phyloP scores from a whole-genome alignment of 371 early-diverging fungal species.

The Haplosporangium sp. region DNA sequence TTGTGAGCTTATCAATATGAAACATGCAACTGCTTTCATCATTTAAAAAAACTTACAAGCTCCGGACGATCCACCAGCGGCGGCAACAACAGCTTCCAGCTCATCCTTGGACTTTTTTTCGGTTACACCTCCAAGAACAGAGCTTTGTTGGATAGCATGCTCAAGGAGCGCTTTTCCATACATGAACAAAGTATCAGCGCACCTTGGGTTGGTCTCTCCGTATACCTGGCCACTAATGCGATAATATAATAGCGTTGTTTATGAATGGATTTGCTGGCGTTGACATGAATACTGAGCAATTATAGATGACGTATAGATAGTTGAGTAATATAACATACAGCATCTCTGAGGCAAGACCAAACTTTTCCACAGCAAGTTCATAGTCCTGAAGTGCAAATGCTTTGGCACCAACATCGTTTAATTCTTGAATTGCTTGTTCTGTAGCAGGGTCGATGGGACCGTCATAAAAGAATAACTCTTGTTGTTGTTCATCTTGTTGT shows the following conservation, averaged over 20 bases:
- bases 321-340: slow-evolving; percentile 59
- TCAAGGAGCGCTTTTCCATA: slow-evolving; percentile 87
- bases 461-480: slow-evolving; percentile 34
- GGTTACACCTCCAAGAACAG: slow-evolving; percentile 72
- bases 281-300: neutral
- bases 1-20: too few relatives aligned
- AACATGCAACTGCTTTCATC: neutral
- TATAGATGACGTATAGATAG: neutral
- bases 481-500: slow-evolving; percentile 12
- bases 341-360: slow-evolving; percentile 77
- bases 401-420: slow-evolving; percentile 74
- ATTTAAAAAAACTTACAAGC: slow-evolving; percentile 4
- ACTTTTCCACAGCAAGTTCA: slow-evolving; percentile 69
- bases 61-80: slow-evolving; percentile 19
- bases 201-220: slow-evolving; percentile 76
- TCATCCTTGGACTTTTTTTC: slow-evolving; percentile 48
- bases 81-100: slow-evolving; percentile 36
- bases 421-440: slow-evolving; percentile 48
- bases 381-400: slow-evolving; percentile 70
- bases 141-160: slow-evolving; percentile 80
- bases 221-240: slow-evolving; percentile 69
- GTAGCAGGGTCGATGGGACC: slow-evolving; percentile 48
- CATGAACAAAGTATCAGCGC: slow-evolving; percentile 81
- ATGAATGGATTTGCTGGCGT: neutral
- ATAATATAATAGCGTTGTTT: neutral